Base-by-base conservation (phyloP, 1,284 basidiomycete species). In the Malassezia equina region DNA sequence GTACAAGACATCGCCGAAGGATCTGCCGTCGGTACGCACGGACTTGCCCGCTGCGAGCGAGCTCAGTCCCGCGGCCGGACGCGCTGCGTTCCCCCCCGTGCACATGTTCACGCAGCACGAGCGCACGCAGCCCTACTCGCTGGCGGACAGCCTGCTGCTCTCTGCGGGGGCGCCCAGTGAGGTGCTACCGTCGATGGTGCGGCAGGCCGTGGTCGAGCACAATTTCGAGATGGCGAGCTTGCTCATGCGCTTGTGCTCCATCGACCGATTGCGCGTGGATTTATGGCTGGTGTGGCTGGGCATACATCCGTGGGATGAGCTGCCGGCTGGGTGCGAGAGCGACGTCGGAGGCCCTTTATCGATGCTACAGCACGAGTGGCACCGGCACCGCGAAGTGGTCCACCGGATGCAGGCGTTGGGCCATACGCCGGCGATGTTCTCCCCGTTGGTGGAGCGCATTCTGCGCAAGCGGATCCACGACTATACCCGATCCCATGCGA, bases 221-320 rank as follows among this genome's bases (percentile, higher is more conserved):
- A 72, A 71, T 54, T 66, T 63, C 49, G 53, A 56, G 9, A 59
- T 64, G 15, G 62, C 65, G 19, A 36, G 62, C n/a, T 58, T 64
- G 11, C 63, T 65, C 27, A 50, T 72, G 44, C 54, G 56, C 12
- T 64, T 65, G 2, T 72, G 70, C 58, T 63, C 63, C 51, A 23
- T 69, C 23, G 69, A 73, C 44, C 58, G 70, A 7, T 64, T 71
- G 42, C 59, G 62, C 9, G 47, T 73, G 42, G 59, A 64, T 41
- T 46, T 73, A n/a, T 73, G 70, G 70, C 60, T 55, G 42, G 50
- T 66, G 23, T 73, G 70, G 70, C 62, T 73, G 3, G 66, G 65
- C 39, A 53, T 61, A 7, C 27, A 11, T 25, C n/a, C 7, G 21
- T n/a, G 29, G 12, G 19, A 25, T 0, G 41, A 53, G 8, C 31